Evolutionary conservation across 257 asterid genomes (phyloP).

Genomic region (Nemophila menziesii): DNA sequence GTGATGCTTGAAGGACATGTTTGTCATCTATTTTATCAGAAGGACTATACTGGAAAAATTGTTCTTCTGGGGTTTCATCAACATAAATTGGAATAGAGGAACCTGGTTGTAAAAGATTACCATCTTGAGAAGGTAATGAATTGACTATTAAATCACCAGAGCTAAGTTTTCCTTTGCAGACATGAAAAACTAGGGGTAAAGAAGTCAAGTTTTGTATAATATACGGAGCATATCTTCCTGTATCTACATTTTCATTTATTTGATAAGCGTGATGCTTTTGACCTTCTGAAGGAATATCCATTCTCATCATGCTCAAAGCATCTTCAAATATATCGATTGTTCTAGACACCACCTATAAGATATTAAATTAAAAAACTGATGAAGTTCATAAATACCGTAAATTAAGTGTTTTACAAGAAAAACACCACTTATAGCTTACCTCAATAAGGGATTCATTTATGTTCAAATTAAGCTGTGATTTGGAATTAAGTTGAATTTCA

Average conservation of each 20-base stretch:
- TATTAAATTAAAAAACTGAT: conserved; percentile 10
- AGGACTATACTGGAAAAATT: conserved; percentile 49
- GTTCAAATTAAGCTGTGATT: conserved; percentile 66
- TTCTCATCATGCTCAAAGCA: conserved; percentile 34
- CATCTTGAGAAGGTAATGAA: conserved; percentile 40
- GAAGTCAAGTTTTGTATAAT: conserved; percentile 81
- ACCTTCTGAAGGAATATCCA: conserved; percentile 24
- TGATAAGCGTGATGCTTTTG: conserved; percentile 30
- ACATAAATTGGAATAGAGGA: conserved; percentile 62
- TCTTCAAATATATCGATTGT: conserved; percentile 52
- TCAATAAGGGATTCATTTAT: conserved; percentile 69
- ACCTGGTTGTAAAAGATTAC: conserved; percentile 49
- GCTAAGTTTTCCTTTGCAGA: conserved; percentile 41
- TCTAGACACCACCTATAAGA: conserved; percentile 58
- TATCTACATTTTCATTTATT: conserved; percentile 33
- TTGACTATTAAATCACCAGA: conserved; percentile 36
- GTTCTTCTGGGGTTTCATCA: conserved; percentile 62
- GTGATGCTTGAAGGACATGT: conserved; percentile 54
- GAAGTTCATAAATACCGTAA: not conserved
- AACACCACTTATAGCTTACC: conserved; percentile 26
- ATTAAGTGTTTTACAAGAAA: not conserved
- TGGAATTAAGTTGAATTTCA: conserved; percentile 54
- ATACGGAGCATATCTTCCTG: conserved; percentile 74
- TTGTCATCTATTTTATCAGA: conserved; percentile 55
- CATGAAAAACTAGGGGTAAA: conserved; percentile 54